A percentile compares a stretch with the other conserved stretches of the same genome.
phyloP scores from a whole-genome alignment of 768 basidiomycete genomes.

The Harrya chromipes region DNA sequence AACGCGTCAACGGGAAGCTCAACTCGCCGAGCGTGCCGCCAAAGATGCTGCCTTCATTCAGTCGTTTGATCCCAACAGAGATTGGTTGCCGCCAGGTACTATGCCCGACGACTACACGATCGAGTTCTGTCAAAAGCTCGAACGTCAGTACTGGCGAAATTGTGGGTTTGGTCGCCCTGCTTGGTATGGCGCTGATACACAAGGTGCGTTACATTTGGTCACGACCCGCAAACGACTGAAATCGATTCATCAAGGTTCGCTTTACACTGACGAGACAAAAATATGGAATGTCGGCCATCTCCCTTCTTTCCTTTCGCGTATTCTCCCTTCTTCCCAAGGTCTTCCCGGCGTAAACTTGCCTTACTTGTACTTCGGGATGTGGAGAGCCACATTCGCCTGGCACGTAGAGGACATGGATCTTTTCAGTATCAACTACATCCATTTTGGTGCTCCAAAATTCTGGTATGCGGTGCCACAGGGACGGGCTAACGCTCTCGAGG shows the following conservation, averaged over 20 bases:
- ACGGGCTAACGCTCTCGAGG: conserved; percentile 78
- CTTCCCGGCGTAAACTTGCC: conserved; percentile 97
- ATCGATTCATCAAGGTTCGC: conserved; percentile 42
- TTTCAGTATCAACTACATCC: conserved; percentile 98
- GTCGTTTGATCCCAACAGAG: conserved; percentile 64
- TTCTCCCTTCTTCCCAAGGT: conserved; percentile 65
- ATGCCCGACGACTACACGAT: conserved; percentile 75
- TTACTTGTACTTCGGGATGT: conserved; percentile 99
- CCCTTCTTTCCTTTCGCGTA: conserved; percentile 78
- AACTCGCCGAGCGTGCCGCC: conserved; percentile 44
- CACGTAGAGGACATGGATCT: conserved; percentile 99
- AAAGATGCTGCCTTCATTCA: conserved; percentile 58
- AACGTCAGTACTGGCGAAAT: conserved; percentile 90
- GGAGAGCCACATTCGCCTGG: conserved; percentile 98
- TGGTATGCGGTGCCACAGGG: conserved; percentile 97
- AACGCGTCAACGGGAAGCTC: conserved; percentile 45
- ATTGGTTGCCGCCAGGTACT: conserved; percentile 82
- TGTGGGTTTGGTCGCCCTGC: conserved; percentile 85
- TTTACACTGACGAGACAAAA: conserved; percentile 73
- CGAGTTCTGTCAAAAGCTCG: conserved; percentile 84
- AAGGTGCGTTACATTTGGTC: conserved; percentile 50
- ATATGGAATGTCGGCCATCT: conserved; percentile 95
- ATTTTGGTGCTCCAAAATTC: conserved; percentile 95
- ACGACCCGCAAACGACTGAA: not conserved
- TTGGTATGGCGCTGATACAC: conserved; percentile 97